Percentiles rank a stretch among this genome's conserved stretches.
phyloP scores from a whole-genome alignment of 345 rosid species.

The Syzygium oleosum region DNA sequence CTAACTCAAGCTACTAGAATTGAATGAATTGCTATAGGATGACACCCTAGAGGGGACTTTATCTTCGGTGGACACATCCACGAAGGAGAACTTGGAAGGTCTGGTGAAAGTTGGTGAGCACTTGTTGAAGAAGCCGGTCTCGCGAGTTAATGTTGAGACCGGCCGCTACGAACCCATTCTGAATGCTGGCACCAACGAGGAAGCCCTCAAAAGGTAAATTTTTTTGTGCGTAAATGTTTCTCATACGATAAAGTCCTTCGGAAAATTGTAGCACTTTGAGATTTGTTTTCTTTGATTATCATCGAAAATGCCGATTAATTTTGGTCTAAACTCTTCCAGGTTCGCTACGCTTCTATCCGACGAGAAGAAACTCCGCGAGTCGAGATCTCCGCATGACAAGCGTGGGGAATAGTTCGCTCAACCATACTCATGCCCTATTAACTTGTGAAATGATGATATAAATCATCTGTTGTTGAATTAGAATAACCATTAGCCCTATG shows the following conservation, averaged over 20 bases:
- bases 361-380: background rate
- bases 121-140: slow-evolving; percentile 30
- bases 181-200: slow-evolving; percentile 34
- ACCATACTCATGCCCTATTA: background rate
- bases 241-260: background rate
- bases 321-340: background rate
- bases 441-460: background rate
- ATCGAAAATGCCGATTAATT: background rate
- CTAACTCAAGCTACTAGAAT: background rate
- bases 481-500: background rate
- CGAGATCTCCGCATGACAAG: background rate
- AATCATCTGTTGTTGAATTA: background rate
- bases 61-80: slow-evolving; percentile 36
- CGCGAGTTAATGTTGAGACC: slow-evolving; percentile 31
- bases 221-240: background rate
- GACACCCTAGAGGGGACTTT: slow-evolving; percentile 39
- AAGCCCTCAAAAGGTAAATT: slow-evolving; percentile 49
- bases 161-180: slow-evolving; percentile 44
- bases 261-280: background rate
- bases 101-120: slow-evolving; percentile 36
- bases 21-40: slow-evolving; percentile 9
- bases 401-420: background rate
- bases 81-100: slow-evolving; percentile 35
- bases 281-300: background rate
- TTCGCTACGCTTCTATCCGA: background rate